A percentile compares a stretch with the other conserved stretches of the same genome.
These are phyloP conservation scores for Trapa incisa DNA, from an alignment of 345 rosid genomes.

Conservation along the genomic window DNA sequence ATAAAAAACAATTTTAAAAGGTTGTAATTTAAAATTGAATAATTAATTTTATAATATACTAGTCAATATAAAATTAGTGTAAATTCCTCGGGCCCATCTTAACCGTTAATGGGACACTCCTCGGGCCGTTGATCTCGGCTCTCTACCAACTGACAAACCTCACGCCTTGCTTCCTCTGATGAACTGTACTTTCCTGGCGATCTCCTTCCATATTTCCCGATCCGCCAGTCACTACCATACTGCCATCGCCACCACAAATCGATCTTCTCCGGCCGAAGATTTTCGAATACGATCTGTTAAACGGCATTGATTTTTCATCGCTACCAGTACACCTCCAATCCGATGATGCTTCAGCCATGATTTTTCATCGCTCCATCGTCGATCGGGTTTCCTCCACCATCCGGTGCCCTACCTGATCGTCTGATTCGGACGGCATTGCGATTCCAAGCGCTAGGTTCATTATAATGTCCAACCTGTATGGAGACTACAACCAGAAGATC, in stretches of 20 bases:
- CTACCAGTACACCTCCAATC: too few relatives aligned
- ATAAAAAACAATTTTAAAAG: too few relatives aligned
- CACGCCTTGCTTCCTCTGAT: background rate
- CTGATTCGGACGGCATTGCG: background rate
- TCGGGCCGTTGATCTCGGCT: slow-evolving; percentile 30
- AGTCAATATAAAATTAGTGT: too few relatives aligned
- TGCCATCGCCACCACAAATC: background rate
- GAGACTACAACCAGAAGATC: slow-evolving; percentile 72
- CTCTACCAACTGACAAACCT: background rate
- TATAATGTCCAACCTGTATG: slow-evolving; percentile 53
- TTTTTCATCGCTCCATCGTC: background rate
- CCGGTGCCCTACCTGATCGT: slow-evolving; percentile 7
- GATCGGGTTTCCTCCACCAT: background rate
- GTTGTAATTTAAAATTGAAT: too few relatives aligned
- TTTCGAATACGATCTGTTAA: too few relatives aligned
- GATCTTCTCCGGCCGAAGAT: background rate
- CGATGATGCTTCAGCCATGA: background rate
- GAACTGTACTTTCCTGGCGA: background rate
- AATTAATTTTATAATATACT: too few relatives aligned
- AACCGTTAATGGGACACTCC: slow-evolving; percentile 43
- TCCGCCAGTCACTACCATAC: background rate
- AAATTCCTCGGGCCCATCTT: background rate
- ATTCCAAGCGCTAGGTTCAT: background rate
- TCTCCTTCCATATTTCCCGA: background rate
- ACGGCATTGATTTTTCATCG: background rate